These are phyloP conservation scores for Populus hybrid DNA, from an alignment of 441 rosid species.

Conservation along the genomic window DNA sequence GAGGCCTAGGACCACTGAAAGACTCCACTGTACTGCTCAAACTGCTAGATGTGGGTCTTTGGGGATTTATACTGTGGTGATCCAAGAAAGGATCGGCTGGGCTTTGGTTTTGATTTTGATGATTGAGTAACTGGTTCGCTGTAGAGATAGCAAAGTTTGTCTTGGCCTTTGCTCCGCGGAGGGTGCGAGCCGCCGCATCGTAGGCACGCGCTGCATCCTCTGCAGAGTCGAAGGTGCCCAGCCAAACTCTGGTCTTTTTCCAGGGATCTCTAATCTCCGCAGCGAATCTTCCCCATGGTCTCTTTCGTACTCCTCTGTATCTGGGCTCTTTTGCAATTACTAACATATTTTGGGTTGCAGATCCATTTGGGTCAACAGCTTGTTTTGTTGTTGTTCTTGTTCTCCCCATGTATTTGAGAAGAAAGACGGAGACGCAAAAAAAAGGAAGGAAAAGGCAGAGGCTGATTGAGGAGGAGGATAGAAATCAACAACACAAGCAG, in stretches of 20 bases:
- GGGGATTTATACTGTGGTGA: conserved; percentile 43
- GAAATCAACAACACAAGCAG: neutral
- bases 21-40: conserved; percentile 98
- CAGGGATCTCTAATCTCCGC: conserved; percentile 93
- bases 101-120: neutral
- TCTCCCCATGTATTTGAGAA: conserved; percentile 39
- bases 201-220: conserved; percentile 85
- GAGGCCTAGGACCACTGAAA: conserved; percentile 67
- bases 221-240: conserved; percentile 82
- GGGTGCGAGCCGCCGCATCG: conserved; percentile 67
- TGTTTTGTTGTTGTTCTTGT: conserved; percentile 43
- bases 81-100: conserved; percentile 43
- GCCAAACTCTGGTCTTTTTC: conserved; percentile 82
- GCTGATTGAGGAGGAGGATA: conserved; percentile 10
- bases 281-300: conserved; percentile 83
- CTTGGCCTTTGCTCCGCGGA: conserved; percentile 85
- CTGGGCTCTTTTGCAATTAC: conserved; percentile 38
- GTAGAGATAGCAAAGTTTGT: conserved; percentile 56
- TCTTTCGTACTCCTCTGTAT: conserved; percentile 77
- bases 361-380: conserved; percentile 34
- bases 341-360: conserved; percentile 16
- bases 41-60: conserved; percentile 75
- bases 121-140: conserved; percentile 8
- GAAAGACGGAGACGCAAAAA: neutral
- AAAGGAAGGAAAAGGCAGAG: conserved; percentile 10